Evolutionary conservation across 495 filamentous ascomycete species (phyloP), one percentile per base, ranked within the genome.

Genomic region (Penicillium odoratum): DNA sequence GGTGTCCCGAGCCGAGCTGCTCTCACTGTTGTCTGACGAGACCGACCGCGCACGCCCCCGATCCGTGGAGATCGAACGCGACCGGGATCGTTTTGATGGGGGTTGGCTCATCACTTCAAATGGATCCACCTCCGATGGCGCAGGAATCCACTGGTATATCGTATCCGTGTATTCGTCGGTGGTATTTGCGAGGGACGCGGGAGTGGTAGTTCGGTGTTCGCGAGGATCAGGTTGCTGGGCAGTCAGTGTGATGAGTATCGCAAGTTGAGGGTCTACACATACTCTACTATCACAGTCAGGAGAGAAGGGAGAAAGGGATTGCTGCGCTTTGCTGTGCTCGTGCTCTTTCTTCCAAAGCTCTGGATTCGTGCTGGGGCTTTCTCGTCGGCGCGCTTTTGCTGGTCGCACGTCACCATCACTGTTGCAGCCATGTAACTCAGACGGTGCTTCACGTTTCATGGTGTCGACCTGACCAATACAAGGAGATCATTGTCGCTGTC

Each of bases 131-230:
- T 53, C 50, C 50, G 50, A 53, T n/a, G 50, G 50, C 8, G 50
- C 50, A 43, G 50, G 50, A 8, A 53, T 53, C 50, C 50, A 53
- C 50, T 53, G 50, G 18, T 53, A 53, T 40, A 53, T 53, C 11
- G n/a, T 25, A 16, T 53, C 34, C 36, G 50, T 53, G 18, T 42
- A 34, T 18, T 43, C 50, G 33, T 13, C 36, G 50, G 34, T 29
- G 16, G 50, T n/a, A 53, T 53, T 29, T 34, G 50, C 9, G 29
- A 38, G 33, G 28, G 38, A 43, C n/a, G 45, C 28, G 1, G 50
- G 36, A 13, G 36, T 36, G n/a, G 38, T 16, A 26, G 36, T 43
- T 43, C 21, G 50, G 28, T 43, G 50, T 40, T 28, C 50, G 13
- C 43, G 50, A 26, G 50, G 28, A 53, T 53, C 38, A 18, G 50